Evolutionary conservation across 495 filamentous ascomycete genomes (phyloP).

Genomic region (Talaromyces nanjingensis): DNA sequence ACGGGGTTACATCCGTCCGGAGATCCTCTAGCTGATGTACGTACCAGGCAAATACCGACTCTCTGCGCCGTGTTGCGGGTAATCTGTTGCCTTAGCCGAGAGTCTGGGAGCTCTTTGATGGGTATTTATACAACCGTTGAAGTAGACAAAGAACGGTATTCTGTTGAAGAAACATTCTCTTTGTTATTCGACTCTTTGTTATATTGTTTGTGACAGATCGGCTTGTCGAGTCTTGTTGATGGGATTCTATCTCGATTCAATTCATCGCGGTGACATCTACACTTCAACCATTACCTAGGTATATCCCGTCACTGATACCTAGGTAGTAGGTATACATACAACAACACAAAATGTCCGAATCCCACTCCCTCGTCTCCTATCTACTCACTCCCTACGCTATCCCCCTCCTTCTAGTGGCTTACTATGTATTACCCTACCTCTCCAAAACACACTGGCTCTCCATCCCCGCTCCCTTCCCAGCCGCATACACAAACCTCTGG

Average conservation of each 20-base stretch:
- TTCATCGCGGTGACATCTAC: neutral
- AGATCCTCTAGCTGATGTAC: neutral
- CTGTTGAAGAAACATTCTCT: neutral
- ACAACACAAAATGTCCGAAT: constrained; percentile 1
- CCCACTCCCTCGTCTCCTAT: constrained; percentile 30
- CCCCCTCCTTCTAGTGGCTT: constrained; percentile 45
- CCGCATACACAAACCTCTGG: constrained; percentile 74
- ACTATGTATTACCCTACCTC: constrained; percentile 66
- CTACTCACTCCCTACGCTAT: constrained; percentile 55
- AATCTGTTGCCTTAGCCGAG: neutral
- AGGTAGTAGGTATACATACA: neutral
- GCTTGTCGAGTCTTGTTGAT: neutral
- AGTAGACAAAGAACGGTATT: neutral
- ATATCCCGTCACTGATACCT: neutral
- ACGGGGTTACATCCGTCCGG: neutral
- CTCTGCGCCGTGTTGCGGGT: neutral
- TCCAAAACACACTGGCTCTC: constrained; percentile 53
- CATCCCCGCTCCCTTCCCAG: constrained; percentile 60
- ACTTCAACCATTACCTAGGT: neutral
- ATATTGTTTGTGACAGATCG: neutral
- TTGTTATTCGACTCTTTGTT: neutral
- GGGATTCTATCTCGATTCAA: neutral
- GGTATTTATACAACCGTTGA: neutral
- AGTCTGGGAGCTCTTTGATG: neutral
- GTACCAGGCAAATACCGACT: constrained; percentile 1